phyloP scores from a whole-genome alignment of 306 rosid genomes.

The Erythrophleum fordii region DNA sequence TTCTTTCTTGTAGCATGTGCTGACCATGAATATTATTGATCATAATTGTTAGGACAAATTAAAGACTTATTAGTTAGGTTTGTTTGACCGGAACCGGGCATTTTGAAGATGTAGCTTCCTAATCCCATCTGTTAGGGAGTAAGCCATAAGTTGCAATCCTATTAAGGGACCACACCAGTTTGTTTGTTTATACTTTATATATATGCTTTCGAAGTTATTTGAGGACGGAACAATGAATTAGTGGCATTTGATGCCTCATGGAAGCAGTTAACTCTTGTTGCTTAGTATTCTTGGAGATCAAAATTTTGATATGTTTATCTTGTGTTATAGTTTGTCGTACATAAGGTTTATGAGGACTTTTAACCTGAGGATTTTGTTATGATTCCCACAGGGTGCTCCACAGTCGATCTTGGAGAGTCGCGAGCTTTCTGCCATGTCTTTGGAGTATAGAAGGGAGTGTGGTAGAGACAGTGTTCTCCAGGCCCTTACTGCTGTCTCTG shows the following conservation, averaged over 20 bases:
- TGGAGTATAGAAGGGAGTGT: constrained; percentile 97
- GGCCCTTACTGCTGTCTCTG: constrained; percentile 71
- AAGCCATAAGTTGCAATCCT: neutral
- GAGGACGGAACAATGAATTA: neutral
- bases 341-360: neutral
- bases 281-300: neutral
- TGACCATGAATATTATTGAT: neutral
- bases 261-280: neutral
- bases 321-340: neutral
- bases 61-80: neutral
- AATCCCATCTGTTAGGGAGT: neutral
- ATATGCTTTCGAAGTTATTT: neutral
- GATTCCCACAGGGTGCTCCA: constrained; percentile 85
- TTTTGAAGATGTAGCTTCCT: constrained; percentile 10
- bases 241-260: neutral
- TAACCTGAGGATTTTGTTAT: constrained; percentile 26
- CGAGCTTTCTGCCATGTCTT: constrained; percentile 65
- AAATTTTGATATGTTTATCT: neutral
- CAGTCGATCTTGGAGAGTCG: constrained; percentile 83
- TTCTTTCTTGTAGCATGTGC: neutral
- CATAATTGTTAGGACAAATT: neutral
- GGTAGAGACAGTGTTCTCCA: constrained; percentile 83
- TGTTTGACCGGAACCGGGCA: neutral
- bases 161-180: neutral
- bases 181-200: neutral